Percentiles rank a stretch among this genome's conserved stretches.
Conservation (phyloP, 1,284 basidiomycete genomes). For the Moniliella sp. region DNA sequence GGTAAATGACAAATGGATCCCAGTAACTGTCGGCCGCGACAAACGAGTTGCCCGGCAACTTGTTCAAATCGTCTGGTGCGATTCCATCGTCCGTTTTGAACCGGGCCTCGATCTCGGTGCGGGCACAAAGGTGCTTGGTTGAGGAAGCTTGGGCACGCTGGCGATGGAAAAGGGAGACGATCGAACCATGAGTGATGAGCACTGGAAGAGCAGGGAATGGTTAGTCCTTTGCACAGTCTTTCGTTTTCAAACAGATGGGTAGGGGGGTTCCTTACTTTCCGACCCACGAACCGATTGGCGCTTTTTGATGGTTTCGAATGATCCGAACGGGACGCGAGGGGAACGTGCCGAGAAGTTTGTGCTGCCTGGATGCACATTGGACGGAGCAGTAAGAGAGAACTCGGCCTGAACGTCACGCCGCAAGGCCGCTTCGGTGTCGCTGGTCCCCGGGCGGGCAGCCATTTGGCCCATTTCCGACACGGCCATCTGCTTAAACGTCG, state of each 20-base stretch:
- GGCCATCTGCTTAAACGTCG: constrained; percentile 23
- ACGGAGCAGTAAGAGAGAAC: constrained; percentile 65
- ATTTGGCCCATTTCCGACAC: constrained; percentile 27
- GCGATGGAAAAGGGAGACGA: constrained; percentile 81
- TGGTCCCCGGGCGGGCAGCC: too few species aligned
- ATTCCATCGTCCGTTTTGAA: too few species aligned
- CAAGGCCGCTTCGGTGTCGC: constrained; percentile 42
- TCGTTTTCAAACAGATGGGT: too few species aligned
- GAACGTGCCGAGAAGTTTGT: constrained; percentile 48
- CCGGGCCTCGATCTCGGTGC: too few species aligned
- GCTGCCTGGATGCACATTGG: constrained; percentile 42
- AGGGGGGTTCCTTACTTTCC: constrained; percentile 38
- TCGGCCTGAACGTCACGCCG: constrained; percentile 75
- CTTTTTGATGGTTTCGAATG: constrained; percentile 58
- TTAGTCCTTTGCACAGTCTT: not conserved
- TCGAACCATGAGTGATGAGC: constrained; percentile 81
- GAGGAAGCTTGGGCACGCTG: constrained; percentile 48
- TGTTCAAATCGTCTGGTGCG: too few species aligned
- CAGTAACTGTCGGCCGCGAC: too few species aligned
- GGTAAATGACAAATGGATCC: constrained; percentile 78
- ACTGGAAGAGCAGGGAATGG: constrained; percentile 27
- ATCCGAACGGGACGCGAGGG: constrained; percentile 84
- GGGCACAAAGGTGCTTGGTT: constrained; percentile 79
- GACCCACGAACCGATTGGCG: constrained; percentile 61
- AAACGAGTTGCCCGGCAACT: too few species aligned